Percentiles rank a stretch among this genome's conserved stretches.
phyloP scores from a whole-genome alignment of 2,329 filamentous ascomycete species.

The Madurella mycetomatis region DNA sequence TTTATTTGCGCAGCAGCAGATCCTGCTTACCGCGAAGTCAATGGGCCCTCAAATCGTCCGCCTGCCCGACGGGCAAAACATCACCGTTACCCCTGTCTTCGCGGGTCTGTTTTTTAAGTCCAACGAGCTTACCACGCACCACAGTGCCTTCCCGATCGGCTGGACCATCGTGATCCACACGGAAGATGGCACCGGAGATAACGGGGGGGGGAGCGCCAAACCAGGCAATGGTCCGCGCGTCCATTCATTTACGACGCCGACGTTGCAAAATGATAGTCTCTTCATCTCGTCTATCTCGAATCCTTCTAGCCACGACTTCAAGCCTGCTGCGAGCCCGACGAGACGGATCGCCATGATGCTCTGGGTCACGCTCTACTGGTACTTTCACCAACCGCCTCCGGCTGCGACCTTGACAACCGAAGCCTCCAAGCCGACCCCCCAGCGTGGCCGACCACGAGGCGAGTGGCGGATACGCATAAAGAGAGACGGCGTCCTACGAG shows the following conservation, averaged over 20 bases:
- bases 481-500: constrained; percentile 81
- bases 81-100: constrained; percentile 80
- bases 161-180: constrained; percentile 88
- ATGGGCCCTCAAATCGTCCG: constrained; percentile 49
- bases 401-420: constrained; percentile 58
- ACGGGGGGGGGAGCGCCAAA: constrained; percentile 9
- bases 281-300: constrained; percentile 92
- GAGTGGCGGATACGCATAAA: constrained; percentile 85
- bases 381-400: constrained; percentile 85
- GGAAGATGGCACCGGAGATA: constrained; percentile 36
- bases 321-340: constrained; percentile 73
- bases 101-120: constrained; percentile 88
- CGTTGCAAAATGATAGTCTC: constrained; percentile 71
- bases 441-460: constrained; percentile 67
- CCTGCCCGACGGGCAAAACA: constrained; percentile 81
- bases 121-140: constrained; percentile 65
- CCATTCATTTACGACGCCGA: constrained; percentile 69
- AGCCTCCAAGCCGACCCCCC: constrained; percentile 61
- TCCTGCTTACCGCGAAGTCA: neutral
- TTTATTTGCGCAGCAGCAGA: neutral
- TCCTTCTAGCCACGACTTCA: constrained; percentile 74
- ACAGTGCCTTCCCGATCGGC: constrained; percentile 72
- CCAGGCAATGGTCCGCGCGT: constrained; percentile 36
- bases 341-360: constrained; percentile 95
- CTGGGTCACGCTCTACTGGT: constrained; percentile 93